A percentile compares a stretch with the other conserved stretches of the same genome.
Conservation (phyloP, 176 grass and related monocot genomes). For the Cymbopogon citratus region DNA sequence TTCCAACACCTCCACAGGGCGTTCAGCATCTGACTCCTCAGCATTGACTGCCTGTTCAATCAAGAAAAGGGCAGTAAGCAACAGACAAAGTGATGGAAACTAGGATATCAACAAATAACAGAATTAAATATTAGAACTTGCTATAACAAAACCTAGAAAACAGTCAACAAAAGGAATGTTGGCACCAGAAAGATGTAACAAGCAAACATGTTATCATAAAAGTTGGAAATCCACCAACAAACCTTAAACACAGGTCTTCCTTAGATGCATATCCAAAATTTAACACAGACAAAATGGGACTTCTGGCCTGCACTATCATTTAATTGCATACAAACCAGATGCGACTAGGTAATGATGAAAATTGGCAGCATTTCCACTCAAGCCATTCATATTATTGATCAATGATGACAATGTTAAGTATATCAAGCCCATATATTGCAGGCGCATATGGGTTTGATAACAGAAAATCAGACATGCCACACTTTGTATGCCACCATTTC, state of each 20-base stretch:
- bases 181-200: background rate
- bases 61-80: slow-evolving; percentile 10
- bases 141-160: background rate
- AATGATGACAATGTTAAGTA: background rate
- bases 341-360: background rate
- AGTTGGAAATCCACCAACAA: background rate
- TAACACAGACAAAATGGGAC: background rate
- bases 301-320: background rate
- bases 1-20: slow-evolving; percentile 24
- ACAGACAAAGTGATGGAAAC: background rate
- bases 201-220: slow-evolving; percentile 1
- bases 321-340: background rate
- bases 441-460: background rate
- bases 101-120: background rate
- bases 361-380: background rate
- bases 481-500: background rate
- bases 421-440: background rate
- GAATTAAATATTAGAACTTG: background rate
- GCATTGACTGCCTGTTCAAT: slow-evolving; percentile 70
- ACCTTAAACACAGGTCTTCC: slow-evolving; percentile 6
- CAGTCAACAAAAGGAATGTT: background rate
- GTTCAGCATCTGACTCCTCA: slow-evolving; percentile 61
- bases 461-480: background rate
- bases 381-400: background rate
- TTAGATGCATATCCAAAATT: background rate